Percentiles rank a stretch among this genome's conserved stretches.
Conservation (phyloP, 2,329 filamentous ascomycete genomes). For the Chaetomiaceae sp. region DNA sequence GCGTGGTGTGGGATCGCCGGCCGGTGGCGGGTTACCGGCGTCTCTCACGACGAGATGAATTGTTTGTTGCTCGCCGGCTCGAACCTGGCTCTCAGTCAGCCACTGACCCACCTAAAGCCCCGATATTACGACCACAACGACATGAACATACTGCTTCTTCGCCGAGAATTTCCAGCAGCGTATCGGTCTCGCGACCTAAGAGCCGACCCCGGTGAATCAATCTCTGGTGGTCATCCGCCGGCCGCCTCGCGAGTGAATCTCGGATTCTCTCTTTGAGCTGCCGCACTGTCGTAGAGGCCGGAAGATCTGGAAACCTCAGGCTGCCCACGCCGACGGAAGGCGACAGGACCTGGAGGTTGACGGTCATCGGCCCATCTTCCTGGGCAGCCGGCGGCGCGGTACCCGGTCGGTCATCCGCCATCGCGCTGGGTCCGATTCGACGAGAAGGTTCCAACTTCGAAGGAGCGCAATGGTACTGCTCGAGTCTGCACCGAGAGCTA, state of each 20-base stretch:
- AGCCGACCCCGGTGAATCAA: conserved; percentile 56
- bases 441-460: no score
- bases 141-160: conserved; percentile 41
- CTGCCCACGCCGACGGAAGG: conserved; percentile 50
- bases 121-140: background rate
- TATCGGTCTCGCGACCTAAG: conserved; percentile 48
- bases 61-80: conserved; percentile 41
- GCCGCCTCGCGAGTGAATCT: conserved; percentile 42
- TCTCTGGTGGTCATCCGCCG: conserved; percentile 49
- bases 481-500: no score
- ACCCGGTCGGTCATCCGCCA: conserved; percentile 19
- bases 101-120: background rate
- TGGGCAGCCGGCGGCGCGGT: conserved; percentile 4
- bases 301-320: conserved; percentile 43
- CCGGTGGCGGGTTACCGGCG: conserved; percentile 25
- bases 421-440: conserved; percentile 10
- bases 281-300: conserved; percentile 46
- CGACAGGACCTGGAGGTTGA: conserved; percentile 55
- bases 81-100: conserved; percentile 32
- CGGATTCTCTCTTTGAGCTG: conserved; percentile 55
- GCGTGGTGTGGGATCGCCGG: conserved; percentile 17
- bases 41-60: conserved; percentile 49
- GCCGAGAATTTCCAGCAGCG: conserved; percentile 52
- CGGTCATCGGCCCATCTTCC: conserved; percentile 28
- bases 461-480: no score